These are phyloP conservation scores for Penicillium daleae DNA, from an alignment of 495 filamentous ascomycete species.

Conservation along the genomic window DNA sequence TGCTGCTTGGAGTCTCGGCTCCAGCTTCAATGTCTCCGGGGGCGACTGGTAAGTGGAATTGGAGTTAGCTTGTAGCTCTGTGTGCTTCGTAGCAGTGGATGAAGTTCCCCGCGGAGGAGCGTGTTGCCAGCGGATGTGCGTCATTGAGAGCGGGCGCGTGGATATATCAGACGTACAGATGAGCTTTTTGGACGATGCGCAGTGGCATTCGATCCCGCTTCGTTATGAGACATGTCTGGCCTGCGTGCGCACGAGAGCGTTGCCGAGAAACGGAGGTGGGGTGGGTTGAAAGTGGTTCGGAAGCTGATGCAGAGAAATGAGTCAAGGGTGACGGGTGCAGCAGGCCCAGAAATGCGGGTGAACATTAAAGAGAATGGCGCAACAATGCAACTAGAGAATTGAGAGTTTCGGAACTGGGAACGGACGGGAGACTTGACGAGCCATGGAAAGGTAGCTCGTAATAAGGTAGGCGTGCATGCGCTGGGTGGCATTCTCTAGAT, in stretches of 20 bases:
- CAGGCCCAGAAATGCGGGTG: background rate
- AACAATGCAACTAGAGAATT: background rate
- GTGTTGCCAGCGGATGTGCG: background rate
- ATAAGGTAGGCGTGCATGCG: background rate
- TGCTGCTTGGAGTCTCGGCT: slow-evolving; percentile 17
- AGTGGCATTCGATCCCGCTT: slow-evolving; percentile 13
- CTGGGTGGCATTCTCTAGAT: slow-evolving; percentile 5
- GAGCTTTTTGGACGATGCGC: slow-evolving; percentile 46
- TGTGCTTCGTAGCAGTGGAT: background rate
- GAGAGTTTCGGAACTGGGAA: too few species aligned
- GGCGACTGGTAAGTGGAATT: slow-evolving; percentile 36
- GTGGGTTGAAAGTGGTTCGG: slow-evolving; percentile 20
- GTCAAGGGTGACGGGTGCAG: slow-evolving; percentile 18
- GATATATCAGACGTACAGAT: slow-evolving; percentile 39
- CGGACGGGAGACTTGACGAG: too few species aligned
- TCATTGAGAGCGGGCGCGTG: background rate
- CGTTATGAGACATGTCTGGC: slow-evolving; percentile 22
- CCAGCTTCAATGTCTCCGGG: slow-evolving; percentile 46
- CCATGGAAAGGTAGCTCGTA: background rate
- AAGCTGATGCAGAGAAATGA: slow-evolving; percentile 25
- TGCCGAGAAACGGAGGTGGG: slow-evolving; percentile 25
- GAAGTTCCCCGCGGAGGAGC: slow-evolving; percentile 16
- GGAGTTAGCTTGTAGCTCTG: slow-evolving; percentile 21
- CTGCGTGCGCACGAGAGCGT: background rate
- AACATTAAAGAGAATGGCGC: slow-evolving; percentile 3